Base-by-base conservation (phyloP, 176 grass and related monocot species). In the Pharus latifolius region DNA sequence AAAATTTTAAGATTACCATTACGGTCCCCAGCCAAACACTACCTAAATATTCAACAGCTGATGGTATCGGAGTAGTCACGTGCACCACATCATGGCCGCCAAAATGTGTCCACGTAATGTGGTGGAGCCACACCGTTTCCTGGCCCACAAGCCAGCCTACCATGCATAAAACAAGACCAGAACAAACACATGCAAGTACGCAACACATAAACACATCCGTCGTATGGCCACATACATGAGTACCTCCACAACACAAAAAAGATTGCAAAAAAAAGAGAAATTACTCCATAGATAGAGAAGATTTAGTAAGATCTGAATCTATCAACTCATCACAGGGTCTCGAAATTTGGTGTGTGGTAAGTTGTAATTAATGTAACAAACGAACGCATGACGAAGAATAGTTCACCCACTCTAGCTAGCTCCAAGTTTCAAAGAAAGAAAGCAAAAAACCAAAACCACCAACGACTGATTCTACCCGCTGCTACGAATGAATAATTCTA, bases 141-240 rank as follows among this genome's bases (percentile, higher is more conserved):
- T 40, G 60, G 27, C 62, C 74, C 74, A 29, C 41, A 6, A 0
- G 10, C 58, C 49, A 77, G 58, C 24, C 30, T 41, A 54, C 10
- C 8, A 3, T 7, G 53, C 63, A 27, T 17, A 16, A 4, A n/a
- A n/a, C n/a, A n/a, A 35, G 55, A 46, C 47, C 27, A 37, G 6
- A 44, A 18, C 43, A 45, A 22, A 49, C 76, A 85, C 83, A 85
- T 85, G 83, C n/a, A 85, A 85, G 80, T 85, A 80, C 80, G 69
- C 76, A 32, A 63, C 47, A 67, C 55, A 70, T 56, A 69, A 62
- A 27, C 30, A 55, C 4, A 11, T 0, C 26, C 56, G 17, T 3
- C 41, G 24, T 58, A 4, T 41, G 15, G 42, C 42, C 20, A 49
- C 9, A 49, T 54, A 20, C 19, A 59, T 41, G 52, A 48, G 41